These are phyloP conservation scores for Epichloe sp. DNA, from an alignment of 2,329 filamentous ascomycete species.

Conservation along the genomic window DNA sequence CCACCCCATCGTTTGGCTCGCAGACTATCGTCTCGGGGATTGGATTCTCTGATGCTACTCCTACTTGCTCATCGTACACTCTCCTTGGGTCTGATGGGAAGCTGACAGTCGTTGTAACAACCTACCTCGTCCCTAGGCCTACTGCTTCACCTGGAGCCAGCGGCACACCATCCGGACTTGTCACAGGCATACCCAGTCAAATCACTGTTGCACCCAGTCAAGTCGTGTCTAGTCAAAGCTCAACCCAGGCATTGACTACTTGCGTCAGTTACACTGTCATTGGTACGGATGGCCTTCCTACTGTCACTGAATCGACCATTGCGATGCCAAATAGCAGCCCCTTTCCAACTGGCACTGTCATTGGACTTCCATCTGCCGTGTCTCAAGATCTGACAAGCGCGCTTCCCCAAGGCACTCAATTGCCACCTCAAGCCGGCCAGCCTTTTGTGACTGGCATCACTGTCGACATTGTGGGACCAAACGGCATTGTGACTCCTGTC, in stretches of 20 bases:
- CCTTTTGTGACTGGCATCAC: conserved; percentile 19
- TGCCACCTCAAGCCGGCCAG: conserved; percentile 6
- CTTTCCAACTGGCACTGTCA: conserved; percentile 9
- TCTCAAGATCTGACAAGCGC: conserved; percentile 5
- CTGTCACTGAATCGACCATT: conserved; percentile 19
- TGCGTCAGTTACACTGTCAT: conserved; percentile 18
- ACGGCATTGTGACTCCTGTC: conserved; percentile 19
- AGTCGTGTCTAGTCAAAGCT: background rate
- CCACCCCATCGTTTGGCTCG: conserved; percentile 1
- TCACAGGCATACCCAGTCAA: conserved; percentile 13
- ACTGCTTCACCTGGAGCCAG: conserved; percentile 5
- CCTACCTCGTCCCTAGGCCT: conserved; percentile 12
- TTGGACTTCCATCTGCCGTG: conserved; percentile 9
- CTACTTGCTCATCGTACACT: conserved; percentile 17
- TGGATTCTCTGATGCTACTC: conserved; percentile 8
- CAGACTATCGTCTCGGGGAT: conserved; percentile 5
- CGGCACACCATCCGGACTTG: conserved; percentile 8
- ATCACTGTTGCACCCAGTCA: conserved; percentile 7
- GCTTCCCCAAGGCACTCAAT: conserved; percentile 10
- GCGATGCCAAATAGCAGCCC: conserved; percentile 12
- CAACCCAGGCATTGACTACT: conserved; percentile 12
- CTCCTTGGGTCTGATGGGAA: conserved; percentile 15
- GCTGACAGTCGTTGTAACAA: conserved; percentile 17
- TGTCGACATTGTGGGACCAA: conserved; percentile 17
- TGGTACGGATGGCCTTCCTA: conserved; percentile 17